phyloP scores from a whole-genome alignment of 2,329 filamentous ascomycete species.

The Cytospora paraplurivora region DNA sequence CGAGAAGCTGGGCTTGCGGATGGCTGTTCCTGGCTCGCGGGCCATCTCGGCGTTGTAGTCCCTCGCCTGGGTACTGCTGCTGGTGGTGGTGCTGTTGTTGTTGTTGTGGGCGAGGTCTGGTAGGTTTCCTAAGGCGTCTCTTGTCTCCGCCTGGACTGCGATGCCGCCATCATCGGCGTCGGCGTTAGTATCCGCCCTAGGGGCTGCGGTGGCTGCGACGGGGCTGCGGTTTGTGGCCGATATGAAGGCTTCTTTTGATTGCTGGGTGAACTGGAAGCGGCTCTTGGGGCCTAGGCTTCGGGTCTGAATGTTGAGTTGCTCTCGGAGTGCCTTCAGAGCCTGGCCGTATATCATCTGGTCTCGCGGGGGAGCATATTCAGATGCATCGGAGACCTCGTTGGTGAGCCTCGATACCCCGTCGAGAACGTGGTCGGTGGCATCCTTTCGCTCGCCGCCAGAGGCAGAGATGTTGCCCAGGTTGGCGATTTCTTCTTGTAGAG shows the following conservation, averaged over 20 bases:
- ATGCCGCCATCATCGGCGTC: constrained; percentile 8
- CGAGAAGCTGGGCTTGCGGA: constrained; percentile 66
- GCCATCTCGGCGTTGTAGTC: constrained; percentile 63
- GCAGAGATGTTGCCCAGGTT: constrained; percentile 64
- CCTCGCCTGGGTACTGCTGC: not conserved
- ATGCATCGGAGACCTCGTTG: constrained; percentile 81
- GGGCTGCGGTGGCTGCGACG: constrained; percentile 18
- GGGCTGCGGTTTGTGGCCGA: constrained; percentile 26
- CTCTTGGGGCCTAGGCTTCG: constrained; percentile 68
- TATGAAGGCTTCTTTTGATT: constrained; percentile 21
- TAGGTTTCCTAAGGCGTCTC: constrained; percentile 44
- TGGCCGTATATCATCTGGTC: constrained; percentile 86
- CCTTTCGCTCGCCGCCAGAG: constrained; percentile 73
- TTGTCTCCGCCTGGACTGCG: constrained; percentile 18
- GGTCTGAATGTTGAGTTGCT: constrained; percentile 73
- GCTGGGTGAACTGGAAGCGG: constrained; percentile 78
- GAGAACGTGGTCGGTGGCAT: constrained; percentile 79
- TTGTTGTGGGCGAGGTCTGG: constrained; percentile 34
- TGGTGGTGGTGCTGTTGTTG: not conserved
- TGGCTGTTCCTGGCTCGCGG: constrained; percentile 39
- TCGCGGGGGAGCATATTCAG: constrained; percentile 81
- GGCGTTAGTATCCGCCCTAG: constrained; percentile 30
- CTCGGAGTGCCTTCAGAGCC: constrained; percentile 78
- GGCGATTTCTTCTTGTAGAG: constrained; percentile 74
- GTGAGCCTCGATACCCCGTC: constrained; percentile 79